These are phyloP conservation scores for Pichia cabralensis DNA, from an alignment of 805 yeast genomes.

Conservation along the genomic window DNA sequence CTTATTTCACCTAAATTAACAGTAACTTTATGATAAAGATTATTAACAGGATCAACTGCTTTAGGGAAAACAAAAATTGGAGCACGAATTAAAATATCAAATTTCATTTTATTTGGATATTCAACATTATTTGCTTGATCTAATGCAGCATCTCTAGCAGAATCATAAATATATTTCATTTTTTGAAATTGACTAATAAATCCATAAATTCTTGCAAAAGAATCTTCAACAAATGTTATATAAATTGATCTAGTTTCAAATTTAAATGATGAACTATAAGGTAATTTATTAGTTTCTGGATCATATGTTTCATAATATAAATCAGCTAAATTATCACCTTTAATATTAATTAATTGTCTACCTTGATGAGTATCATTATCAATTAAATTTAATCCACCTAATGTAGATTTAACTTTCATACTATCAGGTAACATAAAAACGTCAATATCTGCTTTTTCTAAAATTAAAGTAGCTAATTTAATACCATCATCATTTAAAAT, in stretches of 20 bases:
- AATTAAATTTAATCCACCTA: slow-evolving; percentile 70
- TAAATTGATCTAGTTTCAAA: slow-evolving; percentile 69
- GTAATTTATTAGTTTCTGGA: slow-evolving; percentile 34
- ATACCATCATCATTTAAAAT: slow-evolving; percentile 77
- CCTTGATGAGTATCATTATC: slow-evolving; percentile 63
- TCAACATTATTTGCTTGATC: slow-evolving; percentile 59
- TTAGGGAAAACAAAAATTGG: slow-evolving; percentile 80
- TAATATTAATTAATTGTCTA: slow-evolving; percentile 57
- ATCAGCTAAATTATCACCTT: slow-evolving; percentile 71
- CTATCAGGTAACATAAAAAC: slow-evolving; percentile 66
- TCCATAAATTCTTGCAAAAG: slow-evolving; percentile 55
- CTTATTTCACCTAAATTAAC: slow-evolving; percentile 77
- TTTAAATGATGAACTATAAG: slow-evolving; percentile 46
- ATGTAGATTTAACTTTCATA: slow-evolving; percentile 56
- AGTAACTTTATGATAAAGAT: slow-evolving; percentile 49
- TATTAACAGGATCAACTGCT: slow-evolving; percentile 30
- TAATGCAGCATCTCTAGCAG: slow-evolving; percentile 81
- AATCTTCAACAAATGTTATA: slow-evolving; percentile 72
- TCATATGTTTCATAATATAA: slow-evolving; percentile 78
- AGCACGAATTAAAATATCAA: slow-evolving; percentile 65
- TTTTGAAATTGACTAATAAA: slow-evolving; percentile 66
- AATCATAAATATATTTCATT: slow-evolving; percentile 85
- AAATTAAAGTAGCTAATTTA: slow-evolving; percentile 66
- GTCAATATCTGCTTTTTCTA: slow-evolving; percentile 62
- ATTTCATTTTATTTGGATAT: slow-evolving; percentile 49